Base-by-base conservation (phyloP, 1,284 basidiomycete genomes). In the Puccinia polysora region DNA sequence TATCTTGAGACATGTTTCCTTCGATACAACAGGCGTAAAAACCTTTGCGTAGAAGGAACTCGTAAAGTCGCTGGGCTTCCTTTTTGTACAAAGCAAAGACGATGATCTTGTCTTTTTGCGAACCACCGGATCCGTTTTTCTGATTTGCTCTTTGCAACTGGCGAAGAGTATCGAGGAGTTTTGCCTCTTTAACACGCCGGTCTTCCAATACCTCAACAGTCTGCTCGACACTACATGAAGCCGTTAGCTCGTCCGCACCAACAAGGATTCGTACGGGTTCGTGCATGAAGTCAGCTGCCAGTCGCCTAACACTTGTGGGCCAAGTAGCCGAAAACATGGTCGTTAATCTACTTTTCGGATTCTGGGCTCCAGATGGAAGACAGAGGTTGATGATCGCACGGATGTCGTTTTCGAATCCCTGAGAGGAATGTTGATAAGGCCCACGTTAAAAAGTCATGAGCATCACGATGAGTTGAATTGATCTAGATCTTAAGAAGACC, bases 41-140 rank as follows among this genome's bases (percentile, higher is more conserved):
- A 2, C 92, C 91, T 45, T 88, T 86, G 52, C 87, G 83, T 65
- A 84, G 83, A 20, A 99, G 86, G 76, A 86, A 90, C 76, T 86
- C 83, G 79, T 94, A 91, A 3, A 99, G 87, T 18, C 96, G 86
- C 56, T 90, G 86, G 0, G 94, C 91, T 81, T 99, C 93, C 80
- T 93, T 95, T 82, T 99, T 99, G 84, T 99, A 99, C 56, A 98
- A 84, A 0, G 90, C 95, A 80, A 99, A 99, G 53, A 98, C 86
- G 53, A 99, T 86, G 73, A 63, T 34, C 47, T 71, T 71, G 38
- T 71, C 68, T 62, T 63, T 79, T 88, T 88, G 78, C 87, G 85
- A n/a, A 83, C 80, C 4, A 28, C 32, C 32, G 0, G 47, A 30
- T 23, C 36, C 52, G 45, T 50, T 62, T 1, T 43, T 40, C 23